Conservation (phyloP, 2,329 filamentous ascomycete species). For the Zymoseptoria passerinii region DNA sequence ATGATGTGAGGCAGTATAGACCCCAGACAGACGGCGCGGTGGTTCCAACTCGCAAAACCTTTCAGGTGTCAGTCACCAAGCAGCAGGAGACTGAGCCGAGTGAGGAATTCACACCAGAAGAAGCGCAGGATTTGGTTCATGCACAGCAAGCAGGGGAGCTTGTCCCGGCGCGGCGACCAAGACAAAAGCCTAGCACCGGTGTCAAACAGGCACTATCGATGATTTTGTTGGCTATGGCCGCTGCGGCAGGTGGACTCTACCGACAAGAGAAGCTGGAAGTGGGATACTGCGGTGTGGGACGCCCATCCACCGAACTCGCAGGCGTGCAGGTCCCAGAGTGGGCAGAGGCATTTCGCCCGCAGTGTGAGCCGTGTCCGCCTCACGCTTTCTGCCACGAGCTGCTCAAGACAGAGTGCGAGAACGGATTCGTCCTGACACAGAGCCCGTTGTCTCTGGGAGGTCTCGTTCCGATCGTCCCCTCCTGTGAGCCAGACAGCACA, state of each 20-base stretch:
- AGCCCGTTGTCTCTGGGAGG: slow-evolving; percentile 80
- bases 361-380: slow-evolving; percentile 81
- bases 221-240: slow-evolving; percentile 61
- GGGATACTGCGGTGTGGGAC: slow-evolving; percentile 79
- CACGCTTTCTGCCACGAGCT: slow-evolving; percentile 83
- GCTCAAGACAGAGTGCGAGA: slow-evolving; percentile 70
- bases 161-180: slow-evolving; percentile 32
- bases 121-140: slow-evolving; percentile 68
- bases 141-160: slow-evolving; percentile 49
- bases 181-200: slow-evolving; percentile 37
- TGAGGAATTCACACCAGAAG: slow-evolving; percentile 92
- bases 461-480: slow-evolving; percentile 74
- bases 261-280: slow-evolving; percentile 93
- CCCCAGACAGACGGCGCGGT: slow-evolving; percentile 47
- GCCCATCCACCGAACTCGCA: slow-evolving; percentile 51
- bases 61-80: slow-evolving; percentile 47
- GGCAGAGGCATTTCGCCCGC: slow-evolving; percentile 61
- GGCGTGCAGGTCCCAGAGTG: slow-evolving; percentile 65
- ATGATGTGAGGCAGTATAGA: slow-evolving; percentile 34
- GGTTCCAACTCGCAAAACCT: slow-evolving; percentile 49
- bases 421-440: slow-evolving; percentile 74
- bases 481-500: slow-evolving; percentile 89
- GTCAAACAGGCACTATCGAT: slow-evolving; percentile 58
- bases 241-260: slow-evolving; percentile 72
- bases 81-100: slow-evolving; percentile 53